Evolutionary conservation across 106 monocot species (phyloP).

Genomic region (Acanthochlamys bracteata): DNA sequence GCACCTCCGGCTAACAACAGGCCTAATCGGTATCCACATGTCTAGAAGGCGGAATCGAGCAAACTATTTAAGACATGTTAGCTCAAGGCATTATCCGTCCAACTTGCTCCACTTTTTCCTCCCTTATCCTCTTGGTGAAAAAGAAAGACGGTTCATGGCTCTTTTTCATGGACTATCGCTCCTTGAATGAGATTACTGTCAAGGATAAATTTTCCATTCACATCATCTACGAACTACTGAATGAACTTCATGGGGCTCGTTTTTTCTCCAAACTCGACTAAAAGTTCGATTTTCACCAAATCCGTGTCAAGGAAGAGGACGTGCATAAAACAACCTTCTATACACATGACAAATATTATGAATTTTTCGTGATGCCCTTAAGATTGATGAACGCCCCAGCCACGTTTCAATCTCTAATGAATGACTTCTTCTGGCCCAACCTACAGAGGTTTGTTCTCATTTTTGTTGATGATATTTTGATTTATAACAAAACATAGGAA

Average conservation of each 20-base stretch:
- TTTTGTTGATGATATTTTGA: constrained; percentile 3
- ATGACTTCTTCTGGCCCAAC: background rate
- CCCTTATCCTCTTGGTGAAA: background rate
- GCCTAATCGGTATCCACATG: background rate
- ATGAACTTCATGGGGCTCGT: background rate
- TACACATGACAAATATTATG: background rate
- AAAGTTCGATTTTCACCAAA: constrained; percentile 5
- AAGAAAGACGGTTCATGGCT: background rate
- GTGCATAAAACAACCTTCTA: background rate
- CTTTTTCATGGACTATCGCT: background rate
- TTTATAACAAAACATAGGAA: background rate
- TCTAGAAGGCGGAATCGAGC: background rate
- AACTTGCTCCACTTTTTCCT: background rate
- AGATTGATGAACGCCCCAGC: background rate
- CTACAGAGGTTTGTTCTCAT: constrained; percentile 1
- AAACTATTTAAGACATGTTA: background rate
- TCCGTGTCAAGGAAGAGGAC: background rate
- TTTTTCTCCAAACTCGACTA: constrained; percentile 16
- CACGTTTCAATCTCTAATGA: constrained; percentile 1
- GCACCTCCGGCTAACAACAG: background rate
- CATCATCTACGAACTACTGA: constrained; percentile 3
- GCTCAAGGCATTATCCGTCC: background rate
- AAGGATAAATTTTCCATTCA: constrained; percentile 13
- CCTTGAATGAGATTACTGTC: background rate
- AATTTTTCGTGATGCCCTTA: constrained; percentile 4